A percentile compares a stretch with the other conserved stretches of the same genome.
Conservation (phyloP, 2,329 filamentous ascomycete species). For the Penicillium sp. region DNA sequence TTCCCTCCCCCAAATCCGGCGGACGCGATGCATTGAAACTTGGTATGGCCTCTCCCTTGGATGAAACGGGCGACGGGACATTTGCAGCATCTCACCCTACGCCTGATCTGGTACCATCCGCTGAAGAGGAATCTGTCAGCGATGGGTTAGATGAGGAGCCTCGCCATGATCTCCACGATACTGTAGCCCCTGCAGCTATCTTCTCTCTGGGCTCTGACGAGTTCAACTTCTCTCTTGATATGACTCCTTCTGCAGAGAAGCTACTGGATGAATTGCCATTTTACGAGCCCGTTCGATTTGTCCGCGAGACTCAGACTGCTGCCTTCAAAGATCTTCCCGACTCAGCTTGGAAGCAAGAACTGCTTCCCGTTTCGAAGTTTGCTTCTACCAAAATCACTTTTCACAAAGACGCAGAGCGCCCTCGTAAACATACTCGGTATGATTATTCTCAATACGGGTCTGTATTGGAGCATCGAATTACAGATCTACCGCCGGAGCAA, state of each 20-base stretch:
- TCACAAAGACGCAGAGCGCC: slow-evolving; percentile 64
- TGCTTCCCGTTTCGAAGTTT: slow-evolving; percentile 83
- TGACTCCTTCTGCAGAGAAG: slow-evolving; percentile 74
- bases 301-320: slow-evolving; percentile 61
- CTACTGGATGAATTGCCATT: slow-evolving; percentile 80
- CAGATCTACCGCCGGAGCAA: slow-evolving; percentile 67
- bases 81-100: slow-evolving; percentile 55
- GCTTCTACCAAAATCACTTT: slow-evolving; percentile 79
- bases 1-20: slow-evolving; percentile 32
- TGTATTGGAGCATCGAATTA: slow-evolving; percentile 57
- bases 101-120: slow-evolving; percentile 69
- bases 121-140: slow-evolving; percentile 61
- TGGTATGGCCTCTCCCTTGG: slow-evolving; percentile 37
- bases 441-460: slow-evolving; percentile 75
- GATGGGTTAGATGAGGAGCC: slow-evolving; percentile 52
- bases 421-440: slow-evolving; percentile 79
- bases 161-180: slow-evolving; percentile 47
- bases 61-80: slow-evolving; percentile 39
- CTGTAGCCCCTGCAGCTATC: slow-evolving; percentile 70
- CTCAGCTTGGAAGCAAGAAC: slow-evolving; percentile 72
- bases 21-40: slow-evolving; percentile 32
- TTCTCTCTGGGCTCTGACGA: slow-evolving; percentile 83
- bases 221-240: slow-evolving; percentile 75
- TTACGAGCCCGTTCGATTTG: slow-evolving; percentile 65
- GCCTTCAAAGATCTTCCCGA: slow-evolving; percentile 67